Conservation (phyloP, 78 protist species). For the Planoprotostelium fungivorum region DNA sequence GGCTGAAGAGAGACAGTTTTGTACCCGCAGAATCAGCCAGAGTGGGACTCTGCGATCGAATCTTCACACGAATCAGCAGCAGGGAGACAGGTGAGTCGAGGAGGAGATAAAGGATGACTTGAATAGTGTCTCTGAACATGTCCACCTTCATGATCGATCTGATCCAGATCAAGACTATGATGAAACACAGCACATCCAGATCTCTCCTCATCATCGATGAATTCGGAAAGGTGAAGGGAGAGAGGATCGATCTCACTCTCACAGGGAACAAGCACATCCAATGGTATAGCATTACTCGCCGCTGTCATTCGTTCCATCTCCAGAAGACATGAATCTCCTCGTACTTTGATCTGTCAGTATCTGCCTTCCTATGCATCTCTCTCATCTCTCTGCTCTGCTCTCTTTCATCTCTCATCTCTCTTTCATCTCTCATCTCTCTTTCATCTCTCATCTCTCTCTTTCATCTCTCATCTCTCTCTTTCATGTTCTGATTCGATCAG, state of each 20-base stretch:
- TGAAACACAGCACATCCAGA: constrained; percentile 1
- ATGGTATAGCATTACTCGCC: background rate
- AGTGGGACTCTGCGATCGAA: constrained; percentile 35
- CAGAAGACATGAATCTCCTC: background rate
- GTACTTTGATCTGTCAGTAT: background rate
- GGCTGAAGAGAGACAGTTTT: background rate
- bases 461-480: too few species aligned
- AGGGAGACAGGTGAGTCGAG: too few species aligned
- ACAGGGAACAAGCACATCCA: background rate
- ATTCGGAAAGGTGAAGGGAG: constrained; percentile 62
- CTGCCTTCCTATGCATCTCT: background rate
- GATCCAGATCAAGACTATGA: constrained; percentile 12
- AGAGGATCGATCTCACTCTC: background rate
- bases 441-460: too few species aligned
- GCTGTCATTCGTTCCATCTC: background rate
- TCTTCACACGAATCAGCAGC: constrained; percentile 17
- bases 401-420: too few species aligned
- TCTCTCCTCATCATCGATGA: constrained; percentile 56
- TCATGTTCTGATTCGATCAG: too few species aligned
- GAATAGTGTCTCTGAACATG: background rate
- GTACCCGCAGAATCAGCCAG: constrained; percentile 55
- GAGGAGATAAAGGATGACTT: too few species aligned
- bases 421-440: too few species aligned
- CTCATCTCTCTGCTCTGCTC: too few species aligned
- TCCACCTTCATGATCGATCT: constrained; percentile 25